Evolutionary conservation across 164 flowering plant species (phyloP), one percentile per base, ranked within the genome.

Genomic region (Magnolia sinica): DNA sequence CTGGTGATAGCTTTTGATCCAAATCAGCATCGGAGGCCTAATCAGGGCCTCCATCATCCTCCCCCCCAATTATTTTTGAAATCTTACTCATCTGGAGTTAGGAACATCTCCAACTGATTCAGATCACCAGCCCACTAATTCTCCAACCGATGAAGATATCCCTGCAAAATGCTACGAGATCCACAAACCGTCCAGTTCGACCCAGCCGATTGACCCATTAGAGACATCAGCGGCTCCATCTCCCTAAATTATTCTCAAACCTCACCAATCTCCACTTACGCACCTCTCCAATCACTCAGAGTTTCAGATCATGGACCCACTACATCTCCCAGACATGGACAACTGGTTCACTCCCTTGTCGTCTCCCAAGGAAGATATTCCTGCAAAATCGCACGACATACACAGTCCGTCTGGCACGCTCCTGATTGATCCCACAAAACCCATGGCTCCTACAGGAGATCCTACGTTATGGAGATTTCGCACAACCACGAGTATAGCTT

Each of bases 401-500:
- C 94, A 89, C 24, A 90, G 92, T 6, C 75, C 73, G 0, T 1
- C 24, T 1, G 84, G 83, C 50, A 87, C 86, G 84, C 82, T 81
- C 1, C 51, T 88, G 1, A 73, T 92, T 1, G 87, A 88, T 61
- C 94, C 94, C 94, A 0, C 87, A 89, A 0, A 82, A 87, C 73
- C 89, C 91, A 1, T 82, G 79, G 73, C 89, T 92, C 7, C 78
- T 92, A 0, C 64, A 85, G 14, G 92, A 90, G 72, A 83, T 88
- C 1, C 59, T 88, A 73, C 87, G 87, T 23, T 92, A 89, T 50
- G 91, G 91, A 0, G 91, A 88, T 64, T 80, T 87, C 45, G 83
- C 83, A 5, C 86, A 84, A 72, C 94, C 0, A 87, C 88, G 45
- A 37, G 0, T 23, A 27, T 27, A 1, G 29, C 29, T 27, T 27